Evolutionary conservation across 1,284 basidiomycete species (phyloP).

Genomic region (Leccinum pachyderme): DNA sequence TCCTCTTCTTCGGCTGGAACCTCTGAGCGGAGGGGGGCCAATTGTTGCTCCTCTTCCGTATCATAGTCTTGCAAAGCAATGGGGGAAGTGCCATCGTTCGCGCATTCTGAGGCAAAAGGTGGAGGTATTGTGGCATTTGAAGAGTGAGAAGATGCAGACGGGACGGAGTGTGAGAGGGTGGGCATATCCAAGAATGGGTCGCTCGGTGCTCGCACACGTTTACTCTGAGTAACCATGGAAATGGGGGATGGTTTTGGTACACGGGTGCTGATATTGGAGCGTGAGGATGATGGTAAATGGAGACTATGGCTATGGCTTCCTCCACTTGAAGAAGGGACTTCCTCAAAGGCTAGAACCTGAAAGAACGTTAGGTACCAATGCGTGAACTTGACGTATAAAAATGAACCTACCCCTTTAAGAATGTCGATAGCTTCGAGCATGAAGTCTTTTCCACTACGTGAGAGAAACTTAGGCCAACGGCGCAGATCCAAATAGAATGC

Average conservation of each 20-base stretch:
- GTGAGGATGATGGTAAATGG: constrained; percentile 41
- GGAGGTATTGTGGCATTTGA: constrained; percentile 43
- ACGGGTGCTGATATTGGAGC: constrained; percentile 41
- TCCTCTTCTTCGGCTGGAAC: constrained; percentile 44
- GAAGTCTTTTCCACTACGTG: constrained; percentile 72
- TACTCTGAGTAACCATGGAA: constrained; percentile 44
- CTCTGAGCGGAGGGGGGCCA: constrained; percentile 36
- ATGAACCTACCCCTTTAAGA: constrained; percentile 70
- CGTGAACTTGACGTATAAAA: constrained; percentile 14
- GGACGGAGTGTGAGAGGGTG: constrained; percentile 48
- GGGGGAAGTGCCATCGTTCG: constrained; percentile 43
- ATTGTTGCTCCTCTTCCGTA: constrained; percentile 38
- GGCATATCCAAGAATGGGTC: constrained; percentile 78
- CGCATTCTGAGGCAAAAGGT: constrained; percentile 30
- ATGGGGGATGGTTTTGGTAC: constrained; percentile 38
- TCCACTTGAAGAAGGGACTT: constrained; percentile 45
- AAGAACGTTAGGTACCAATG: constrained; percentile 3
- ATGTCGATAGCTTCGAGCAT: constrained; percentile 80
- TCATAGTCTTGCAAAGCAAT: constrained; percentile 27
- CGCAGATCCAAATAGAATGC: constrained; percentile 6
- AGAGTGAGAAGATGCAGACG: constrained; percentile 50
- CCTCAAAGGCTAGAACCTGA: constrained; percentile 68
- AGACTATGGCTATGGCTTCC: constrained; percentile 34
- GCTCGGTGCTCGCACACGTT: constrained; percentile 69
- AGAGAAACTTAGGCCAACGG: constrained; percentile 18